These are phyloP conservation scores for Pleurotus cornucopiae DNA, from an alignment of 768 basidiomycete species.

Conservation along the genomic window DNA sequence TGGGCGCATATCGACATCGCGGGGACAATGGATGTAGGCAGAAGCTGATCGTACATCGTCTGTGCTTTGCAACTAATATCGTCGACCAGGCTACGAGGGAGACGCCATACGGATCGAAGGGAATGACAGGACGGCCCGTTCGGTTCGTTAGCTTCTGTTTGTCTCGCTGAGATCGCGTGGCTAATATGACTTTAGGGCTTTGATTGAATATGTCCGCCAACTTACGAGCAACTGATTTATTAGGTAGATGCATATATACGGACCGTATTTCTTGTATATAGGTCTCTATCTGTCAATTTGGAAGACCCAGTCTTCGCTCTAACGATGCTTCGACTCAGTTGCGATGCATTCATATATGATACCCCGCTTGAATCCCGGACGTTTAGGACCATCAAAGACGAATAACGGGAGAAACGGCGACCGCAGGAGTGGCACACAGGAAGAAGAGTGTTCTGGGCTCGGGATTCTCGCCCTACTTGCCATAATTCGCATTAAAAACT, in stretches of 20 bases:
- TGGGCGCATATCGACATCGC: conserved; percentile 92
- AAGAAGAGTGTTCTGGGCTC: conserved; percentile 82
- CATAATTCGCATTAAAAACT: conserved; percentile 77
- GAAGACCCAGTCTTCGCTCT: no score
- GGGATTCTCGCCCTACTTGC: conserved; percentile 81
- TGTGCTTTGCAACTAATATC: no score
- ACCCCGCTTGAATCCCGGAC: conserved; percentile 78
- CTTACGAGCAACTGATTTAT: conserved; percentile 1
- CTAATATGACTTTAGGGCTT: conserved; percentile 20
- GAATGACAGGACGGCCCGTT: conserved; percentile 79
- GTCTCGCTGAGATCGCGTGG: not conserved
- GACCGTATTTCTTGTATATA: no score
- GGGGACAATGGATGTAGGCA: conserved; percentile 62
- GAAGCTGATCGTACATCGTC: no score
- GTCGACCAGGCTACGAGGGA: conserved; percentile 35
- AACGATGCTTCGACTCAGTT: no score
- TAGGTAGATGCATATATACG: no score
- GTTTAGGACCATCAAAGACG: conserved; percentile 86
- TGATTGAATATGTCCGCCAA: conserved; percentile 30
- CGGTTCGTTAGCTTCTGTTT: conserved; percentile 41
- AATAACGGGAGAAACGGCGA: conserved; percentile 84
- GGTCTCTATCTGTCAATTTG: no score
- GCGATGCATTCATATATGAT: conserved; percentile 30
- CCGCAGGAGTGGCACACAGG: conserved; percentile 71
- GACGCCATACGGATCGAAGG: conserved; percentile 61